Evolutionary conservation across 1,284 basidiomycete species (phyloP), one percentile per base, ranked within the genome.

Genomic region (Microbotryum scabiosae): DNA sequence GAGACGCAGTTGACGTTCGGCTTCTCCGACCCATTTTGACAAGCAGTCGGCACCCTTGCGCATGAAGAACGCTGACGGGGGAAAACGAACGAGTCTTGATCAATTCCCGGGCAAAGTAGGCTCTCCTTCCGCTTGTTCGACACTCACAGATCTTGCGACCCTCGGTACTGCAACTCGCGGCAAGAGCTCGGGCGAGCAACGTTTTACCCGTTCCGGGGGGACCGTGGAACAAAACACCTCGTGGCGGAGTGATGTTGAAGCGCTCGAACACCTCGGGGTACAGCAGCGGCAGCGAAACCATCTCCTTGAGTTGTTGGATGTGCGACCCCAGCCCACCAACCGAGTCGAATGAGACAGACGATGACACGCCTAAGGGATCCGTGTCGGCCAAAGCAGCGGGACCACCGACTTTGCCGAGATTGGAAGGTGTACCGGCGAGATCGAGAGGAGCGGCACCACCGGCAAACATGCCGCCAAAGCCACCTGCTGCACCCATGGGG

Each of bases 11-110:
- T 98, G 96, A 4, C 96, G 84, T 73, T 98, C 96, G 2, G 96
- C 96, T 77, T 99, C 96, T 61, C 96, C 96, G 14, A 99, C 94
- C 96, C 96, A 99, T 78, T 98, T 98, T 8, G 91, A 96, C 28
- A 98, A 81, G 69, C 90, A 92, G 75, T 99, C 96, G 25, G 96
- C 96, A 46, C 96, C 96, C 77, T 99, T 99, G 54, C 96, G 88
- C 96, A 99, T 98, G 81, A 97, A 98, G 80, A 99, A 99, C 2
- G 92, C 89, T 91, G 67, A 3, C 47, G 53, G 16, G 58, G 43
- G 10, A 5, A 59, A 12, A n/a, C 43, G 21, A 47, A 25, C 51
- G 30, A 63, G 5, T 48, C n/a, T 14, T 45, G 36, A 47, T 41
- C 20, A 21, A n/a, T n/a, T 20, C n/a, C n/a, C n/a, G n/a, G n/a